Base-by-base conservation (phyloP, 768 basidiomycete species). In the Amanita rubescens region DNA sequence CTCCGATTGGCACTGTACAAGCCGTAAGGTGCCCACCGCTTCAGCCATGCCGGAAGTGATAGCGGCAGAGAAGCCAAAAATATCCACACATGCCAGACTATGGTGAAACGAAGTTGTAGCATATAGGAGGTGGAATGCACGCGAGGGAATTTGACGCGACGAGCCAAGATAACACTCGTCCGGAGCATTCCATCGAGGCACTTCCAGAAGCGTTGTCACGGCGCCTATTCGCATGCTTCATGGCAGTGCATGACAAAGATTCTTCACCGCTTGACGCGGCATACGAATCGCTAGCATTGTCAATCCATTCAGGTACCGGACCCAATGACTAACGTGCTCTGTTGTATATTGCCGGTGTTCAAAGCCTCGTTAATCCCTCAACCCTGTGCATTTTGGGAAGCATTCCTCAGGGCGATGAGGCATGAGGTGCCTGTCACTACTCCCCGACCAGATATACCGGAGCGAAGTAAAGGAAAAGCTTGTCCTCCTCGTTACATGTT, bases 401-500 rank as follows among this genome's bases (percentile, higher is more conserved):
- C 51, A 22, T 39, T 8, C 7, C 38, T n/a, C 25, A 15, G 44
- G 24, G 25, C 15, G 37, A 20, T 49, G 33, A n/a, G 19, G 9
- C 19, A 7, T 33, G 14, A 25, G n/a, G 43, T 39, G 5, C 38
- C 43, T 2, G 4, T 45, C 45, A 15, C 19, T 35, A 33, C 38
- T 9, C 24, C 52, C 3, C 12, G 15, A 14, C 51, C 41, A 19
- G 41, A 3, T 54, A 35, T 5, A 33, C 20, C 39, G 20, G 22
- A 44, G 22, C 3, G 32, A 30, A 37, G 17, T 14, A 17, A 33
- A 17, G 46, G 53, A 54, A 39, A 59, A 59, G 60, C 42, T 57
- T 58, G 55, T 59, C 27, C 14, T 24, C 35, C 32, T 54, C 45
- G 17, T 44, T 39, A 47, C 37, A 50, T 38, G 54, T 55, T 39